phyloP scores from a whole-genome alignment of 495 filamentous ascomycete genomes.

The Talaromyces ruber region DNA sequence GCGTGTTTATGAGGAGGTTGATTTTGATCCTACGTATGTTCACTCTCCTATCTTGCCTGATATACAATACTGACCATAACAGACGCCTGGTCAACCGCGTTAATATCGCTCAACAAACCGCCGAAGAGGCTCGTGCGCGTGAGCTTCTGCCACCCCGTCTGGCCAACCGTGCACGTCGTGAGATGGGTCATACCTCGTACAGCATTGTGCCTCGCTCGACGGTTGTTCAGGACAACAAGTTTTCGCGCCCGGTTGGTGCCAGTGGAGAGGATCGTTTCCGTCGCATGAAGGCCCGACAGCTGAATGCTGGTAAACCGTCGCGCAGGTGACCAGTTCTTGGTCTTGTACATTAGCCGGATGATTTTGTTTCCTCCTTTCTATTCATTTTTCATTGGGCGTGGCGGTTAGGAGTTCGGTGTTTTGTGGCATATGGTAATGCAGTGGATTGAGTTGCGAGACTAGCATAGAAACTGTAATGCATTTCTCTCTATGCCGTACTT shows the following conservation, averaged over 20 bases:
- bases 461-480: not conserved
- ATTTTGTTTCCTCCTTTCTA: not conserved
- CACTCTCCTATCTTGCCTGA: slow-evolving; percentile 12
- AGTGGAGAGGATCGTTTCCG: slow-evolving; percentile 74
- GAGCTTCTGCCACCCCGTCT: slow-evolving; percentile 60
- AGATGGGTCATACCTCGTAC: slow-evolving; percentile 67
- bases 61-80: slow-evolving; percentile 6
- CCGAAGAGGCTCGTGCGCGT: slow-evolving; percentile 59
- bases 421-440: not conserved
- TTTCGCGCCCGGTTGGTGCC: slow-evolving; percentile 58
- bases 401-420: not conserved
- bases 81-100: slow-evolving; percentile 26
- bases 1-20: slow-evolving; percentile 48
- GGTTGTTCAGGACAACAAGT: slow-evolving; percentile 38
- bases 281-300: slow-evolving; percentile 68
- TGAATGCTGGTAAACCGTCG: slow-evolving; percentile 39
- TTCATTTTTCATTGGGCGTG: not conserved
- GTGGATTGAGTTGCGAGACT: not conserved
- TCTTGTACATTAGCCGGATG: not conserved
- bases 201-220: slow-evolving; percentile 66
- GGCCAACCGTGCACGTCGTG: slow-evolving; percentile 63
- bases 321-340: slow-evolving; percentile 11
- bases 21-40: slow-evolving; percentile 49
- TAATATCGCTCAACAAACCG: slow-evolving; percentile 38
- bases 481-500: not conserved